These are phyloP conservation scores for Glycine latifolia DNA, from an alignment of 306 rosid genomes.

Conservation along the genomic window DNA sequence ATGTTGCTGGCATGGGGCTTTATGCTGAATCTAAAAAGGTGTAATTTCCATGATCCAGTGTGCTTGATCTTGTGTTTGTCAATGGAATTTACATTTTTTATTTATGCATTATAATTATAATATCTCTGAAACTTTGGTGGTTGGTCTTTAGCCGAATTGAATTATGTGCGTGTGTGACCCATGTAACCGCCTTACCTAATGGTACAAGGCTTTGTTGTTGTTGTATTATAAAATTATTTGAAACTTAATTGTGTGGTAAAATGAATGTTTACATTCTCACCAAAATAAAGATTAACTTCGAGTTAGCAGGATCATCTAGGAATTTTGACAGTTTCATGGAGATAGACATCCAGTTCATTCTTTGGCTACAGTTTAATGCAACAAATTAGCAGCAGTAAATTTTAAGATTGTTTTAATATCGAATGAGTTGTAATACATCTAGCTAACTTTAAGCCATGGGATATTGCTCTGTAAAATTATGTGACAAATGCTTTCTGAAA, in stretches of 20 bases:
- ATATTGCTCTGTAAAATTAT: background rate
- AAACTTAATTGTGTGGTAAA: background rate
- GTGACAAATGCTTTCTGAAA: background rate
- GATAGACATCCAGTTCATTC: background rate
- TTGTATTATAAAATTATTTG: background rate
- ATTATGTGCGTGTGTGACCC: background rate
- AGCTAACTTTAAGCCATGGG: constrained; percentile 10
- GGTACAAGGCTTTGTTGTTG: background rate
- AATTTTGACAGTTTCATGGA: background rate
- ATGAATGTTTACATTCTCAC: constrained; percentile 21
- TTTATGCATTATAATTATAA: constrained; percentile 7
- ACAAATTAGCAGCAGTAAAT: background rate
- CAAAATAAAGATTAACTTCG: constrained; percentile 1
- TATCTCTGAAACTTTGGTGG: background rate
- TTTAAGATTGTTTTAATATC: background rate
- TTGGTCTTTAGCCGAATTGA: background rate
- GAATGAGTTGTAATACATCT: background rate
- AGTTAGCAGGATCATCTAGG: background rate
- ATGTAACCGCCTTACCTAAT: background rate
- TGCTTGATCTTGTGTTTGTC: constrained; percentile 11
- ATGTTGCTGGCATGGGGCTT: constrained; percentile 99
- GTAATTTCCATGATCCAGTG: constrained; percentile 14
- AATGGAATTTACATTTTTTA: constrained; percentile 16
- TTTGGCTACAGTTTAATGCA: background rate
- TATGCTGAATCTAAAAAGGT: constrained; percentile 99